phyloP scores from a whole-genome alignment of 768 basidiomycete species.

The Russula abietina region DNA sequence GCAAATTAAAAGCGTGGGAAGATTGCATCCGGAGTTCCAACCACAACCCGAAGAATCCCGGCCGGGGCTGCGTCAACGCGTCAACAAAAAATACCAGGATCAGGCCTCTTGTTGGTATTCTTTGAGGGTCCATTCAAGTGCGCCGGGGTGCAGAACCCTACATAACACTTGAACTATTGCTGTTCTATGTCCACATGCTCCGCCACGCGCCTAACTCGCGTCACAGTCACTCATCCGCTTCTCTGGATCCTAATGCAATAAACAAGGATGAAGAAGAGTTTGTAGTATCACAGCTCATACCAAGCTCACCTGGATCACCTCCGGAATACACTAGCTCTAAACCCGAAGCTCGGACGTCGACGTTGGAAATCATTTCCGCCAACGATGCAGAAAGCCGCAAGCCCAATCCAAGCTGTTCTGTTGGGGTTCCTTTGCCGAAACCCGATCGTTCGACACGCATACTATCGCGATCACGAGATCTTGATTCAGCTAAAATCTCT shows the following conservation, averaged over 20 bases:
- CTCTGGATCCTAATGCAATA: slow-evolving; percentile 12
- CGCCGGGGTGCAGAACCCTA: no score
- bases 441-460: neutral
- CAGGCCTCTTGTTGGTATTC: no score
- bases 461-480: neutral
- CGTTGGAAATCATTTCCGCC: neutral
- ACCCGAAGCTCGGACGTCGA: neutral
- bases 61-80: no score
- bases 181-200: slow-evolving; percentile 8
- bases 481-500: neutral
- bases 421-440: slow-evolving; percentile 10
- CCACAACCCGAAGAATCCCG: no score
- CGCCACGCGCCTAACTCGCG: neutral
- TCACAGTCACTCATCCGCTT: neutral
- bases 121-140: no score
- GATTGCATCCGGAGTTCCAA: no score
- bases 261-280: slow-evolving; percentile 11
- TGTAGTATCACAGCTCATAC: neutral
- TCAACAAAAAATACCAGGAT: no score
- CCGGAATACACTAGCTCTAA: neutral
- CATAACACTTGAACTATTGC: slow-evolving; percentile 1
- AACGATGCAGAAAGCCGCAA: neutral
- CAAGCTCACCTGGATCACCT: neutral
- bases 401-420: neutral
- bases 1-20: no score